A percentile compares a stretch with the other conserved stretches of the same genome.
These are phyloP conservation scores for Daedalea quercina DNA, from an alignment of 768 basidiomycete genomes.

Conservation along the genomic window DNA sequence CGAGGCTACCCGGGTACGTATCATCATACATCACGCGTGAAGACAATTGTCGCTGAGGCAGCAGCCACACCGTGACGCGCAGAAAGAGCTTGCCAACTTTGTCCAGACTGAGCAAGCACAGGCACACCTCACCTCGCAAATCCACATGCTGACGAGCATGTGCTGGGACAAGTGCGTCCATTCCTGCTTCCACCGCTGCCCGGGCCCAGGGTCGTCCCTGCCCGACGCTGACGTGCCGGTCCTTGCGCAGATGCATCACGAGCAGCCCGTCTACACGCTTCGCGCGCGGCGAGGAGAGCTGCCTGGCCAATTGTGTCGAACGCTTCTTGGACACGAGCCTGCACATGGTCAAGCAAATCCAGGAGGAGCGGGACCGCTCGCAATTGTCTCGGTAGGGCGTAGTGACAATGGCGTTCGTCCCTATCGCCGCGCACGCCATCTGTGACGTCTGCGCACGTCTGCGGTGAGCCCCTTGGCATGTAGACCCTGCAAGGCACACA, in stretches of 20 bases:
- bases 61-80: not conserved
- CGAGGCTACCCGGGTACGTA: slow-evolving; percentile 64
- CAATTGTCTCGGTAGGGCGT: not conserved
- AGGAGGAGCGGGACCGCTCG: slow-evolving; percentile 32
- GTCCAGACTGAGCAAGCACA: slow-evolving; percentile 80
- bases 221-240: slow-evolving; percentile 1
- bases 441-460: not conserved
- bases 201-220: not conserved
- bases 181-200: slow-evolving; percentile 3
- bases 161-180: slow-evolving; percentile 89
- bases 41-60: not conserved
- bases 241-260: slow-evolving; percentile 61
- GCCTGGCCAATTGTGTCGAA: slow-evolving; percentile 86
- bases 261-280: slow-evolving; percentile 73
- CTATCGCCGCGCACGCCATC: not conserved
- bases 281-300: slow-evolving; percentile 72
- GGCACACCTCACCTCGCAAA: slow-evolving; percentile 58
- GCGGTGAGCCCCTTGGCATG: not conserved
- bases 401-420: not conserved
- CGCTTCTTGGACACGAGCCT: slow-evolving; percentile 85
- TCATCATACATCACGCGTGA: not conserved
- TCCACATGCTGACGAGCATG: slow-evolving; percentile 74
- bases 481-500: too few species aligned
- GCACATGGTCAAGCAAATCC: slow-evolving; percentile 68
- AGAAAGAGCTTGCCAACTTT: slow-evolving; percentile 82